Percentiles rank a stretch among this genome's conserved stretches.
Conservation (phyloP, 257 asterid species). For the Thymus quinquecostatus region DNA sequence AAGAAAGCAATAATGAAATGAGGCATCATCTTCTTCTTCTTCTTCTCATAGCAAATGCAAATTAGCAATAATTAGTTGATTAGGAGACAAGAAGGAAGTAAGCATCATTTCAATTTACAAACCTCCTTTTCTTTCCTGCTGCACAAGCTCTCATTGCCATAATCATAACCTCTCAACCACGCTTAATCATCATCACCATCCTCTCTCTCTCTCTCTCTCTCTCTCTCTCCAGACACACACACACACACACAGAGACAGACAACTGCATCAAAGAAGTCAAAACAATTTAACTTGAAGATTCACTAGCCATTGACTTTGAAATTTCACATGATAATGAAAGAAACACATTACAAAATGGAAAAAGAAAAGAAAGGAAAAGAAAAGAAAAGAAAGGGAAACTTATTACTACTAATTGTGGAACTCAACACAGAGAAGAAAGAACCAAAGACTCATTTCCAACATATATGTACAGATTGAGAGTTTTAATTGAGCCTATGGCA, state of each 20-base stretch:
- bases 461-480: conserved; percentile 51
- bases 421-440: conserved; percentile 32
- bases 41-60: background rate
- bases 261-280: background rate
- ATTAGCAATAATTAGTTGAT: conserved; percentile 11
- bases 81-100: conserved; percentile 1
- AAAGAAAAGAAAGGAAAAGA: background rate
- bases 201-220: conserved; percentile 13
- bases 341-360: background rate
- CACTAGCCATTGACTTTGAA: conserved; percentile 6
- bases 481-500: conserved; percentile 31
- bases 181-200: conserved; percentile 34
- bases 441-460: conserved; percentile 27
- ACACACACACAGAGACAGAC: background rate
- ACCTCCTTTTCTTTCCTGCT: conserved; percentile 8
- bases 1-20: conserved; percentile 13
- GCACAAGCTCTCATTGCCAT: conserved; percentile 28
- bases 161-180: conserved; percentile 32
- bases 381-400: background rate
- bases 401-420: conserved; percentile 13
- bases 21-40: conserved; percentile 19
- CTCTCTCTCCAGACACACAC: conserved; percentile 6
- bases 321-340: conserved; percentile 24
- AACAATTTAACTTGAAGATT: conserved; percentile 2
- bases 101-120: background rate